Conservation (phyloP, 495 filamentous ascomycete species). For the Letharia lupina region DNA sequence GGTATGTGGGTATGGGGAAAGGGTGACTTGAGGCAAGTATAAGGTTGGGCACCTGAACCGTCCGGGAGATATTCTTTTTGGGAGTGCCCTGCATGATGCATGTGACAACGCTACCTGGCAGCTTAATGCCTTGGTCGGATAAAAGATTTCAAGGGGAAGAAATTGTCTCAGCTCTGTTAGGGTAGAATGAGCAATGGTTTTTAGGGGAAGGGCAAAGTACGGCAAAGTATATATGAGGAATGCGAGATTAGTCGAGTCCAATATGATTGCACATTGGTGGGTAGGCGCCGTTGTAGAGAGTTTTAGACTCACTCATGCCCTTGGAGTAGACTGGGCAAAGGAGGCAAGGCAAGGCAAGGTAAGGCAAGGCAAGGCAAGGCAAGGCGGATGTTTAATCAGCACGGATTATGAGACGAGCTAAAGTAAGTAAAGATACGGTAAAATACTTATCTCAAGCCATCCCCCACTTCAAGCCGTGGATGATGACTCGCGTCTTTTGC, state of each 20-base stretch:
- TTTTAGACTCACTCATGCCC: neutral
- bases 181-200: neutral
- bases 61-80: constrained; percentile 2
- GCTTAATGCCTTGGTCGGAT: neutral
- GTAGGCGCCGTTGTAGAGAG: neutral
- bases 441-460: neutral
- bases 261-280: neutral
- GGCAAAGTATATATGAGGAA: neutral
- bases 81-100: constrained; percentile 17
- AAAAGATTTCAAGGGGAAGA: neutral
- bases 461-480: neutral
- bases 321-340: no score
- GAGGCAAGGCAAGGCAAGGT: neutral
- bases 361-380: neutral
- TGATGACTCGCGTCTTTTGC: neutral
- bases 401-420: neutral
- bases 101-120: constrained; percentile 1
- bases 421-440: neutral
- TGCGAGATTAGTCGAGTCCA: neutral
- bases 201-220: neutral
- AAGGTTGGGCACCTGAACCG: constrained; percentile 3
- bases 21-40: neutral
- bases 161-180: neutral
- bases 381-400: neutral
- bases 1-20: neutral